phyloP scores from a whole-genome alignment of 2,329 filamentous ascomycete genomes.

The Apiospora aurea region DNA sequence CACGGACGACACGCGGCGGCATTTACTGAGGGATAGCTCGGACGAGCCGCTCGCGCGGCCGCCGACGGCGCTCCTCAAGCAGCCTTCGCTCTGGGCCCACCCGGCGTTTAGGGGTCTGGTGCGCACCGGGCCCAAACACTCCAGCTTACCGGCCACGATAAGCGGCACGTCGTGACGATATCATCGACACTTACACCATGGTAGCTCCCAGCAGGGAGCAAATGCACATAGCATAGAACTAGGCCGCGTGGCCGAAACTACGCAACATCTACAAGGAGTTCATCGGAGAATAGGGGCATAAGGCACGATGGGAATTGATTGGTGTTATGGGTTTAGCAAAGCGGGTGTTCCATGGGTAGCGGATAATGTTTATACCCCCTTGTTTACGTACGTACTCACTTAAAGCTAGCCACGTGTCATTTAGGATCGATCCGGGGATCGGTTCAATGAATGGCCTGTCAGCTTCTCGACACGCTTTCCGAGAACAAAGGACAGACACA shows the following conservation, averaged over 20 bases:
- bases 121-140: not conserved
- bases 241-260: not conserved
- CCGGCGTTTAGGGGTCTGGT: conserved; percentile 20
- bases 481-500: conserved; percentile 3
- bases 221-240: not conserved
- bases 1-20: not conserved
- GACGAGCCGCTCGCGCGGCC: not conserved
- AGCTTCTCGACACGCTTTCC: not conserved
- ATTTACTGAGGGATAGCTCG: not conserved
- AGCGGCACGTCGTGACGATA: not conserved
- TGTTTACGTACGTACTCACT: not conserved
- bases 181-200: not conserved
- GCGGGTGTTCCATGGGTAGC: not conserved
- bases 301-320: not conserved
- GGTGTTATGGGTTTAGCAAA: not conserved
- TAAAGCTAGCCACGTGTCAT: not conserved
- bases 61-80: not conserved
- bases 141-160: not conserved
- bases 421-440: not conserved
- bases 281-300: not conserved
- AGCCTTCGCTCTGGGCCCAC: conserved; percentile 13
- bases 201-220: not conserved
- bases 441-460: not conserved
- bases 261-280: conserved; percentile 9
- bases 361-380: conserved; percentile 18